Conservation (phyloP, 306 rosid genomes). For the Datisca glomerata region DNA sequence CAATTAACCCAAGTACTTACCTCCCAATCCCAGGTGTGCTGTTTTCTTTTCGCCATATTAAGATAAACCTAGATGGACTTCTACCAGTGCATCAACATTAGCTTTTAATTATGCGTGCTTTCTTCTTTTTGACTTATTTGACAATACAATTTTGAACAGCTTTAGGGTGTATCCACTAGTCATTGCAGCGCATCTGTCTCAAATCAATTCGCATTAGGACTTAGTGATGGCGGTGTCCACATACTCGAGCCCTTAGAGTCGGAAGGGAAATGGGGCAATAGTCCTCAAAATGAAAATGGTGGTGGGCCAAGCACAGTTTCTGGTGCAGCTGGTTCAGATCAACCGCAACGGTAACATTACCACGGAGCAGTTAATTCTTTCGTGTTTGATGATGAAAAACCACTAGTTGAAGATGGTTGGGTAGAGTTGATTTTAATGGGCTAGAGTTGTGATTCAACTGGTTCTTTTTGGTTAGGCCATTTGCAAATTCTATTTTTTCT, state of each 20-base stretch:
- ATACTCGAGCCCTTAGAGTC: slow-evolving; percentile 86
- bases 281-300: slow-evolving; percentile 84
- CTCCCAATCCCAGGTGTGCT: slow-evolving; percentile 76
- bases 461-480: too few species aligned
- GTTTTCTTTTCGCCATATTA: slow-evolving; percentile 10
- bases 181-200: slow-evolving; percentile 91
- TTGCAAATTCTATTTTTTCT: too few species aligned
- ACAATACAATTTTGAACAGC: slow-evolving; percentile 31
- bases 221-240: slow-evolving; percentile 82
- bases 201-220: slow-evolving; percentile 91
- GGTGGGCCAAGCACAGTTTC: slow-evolving; percentile 74
- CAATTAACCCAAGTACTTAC: slow-evolving; percentile 68
- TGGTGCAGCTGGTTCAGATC: slow-evolving; percentile 58
- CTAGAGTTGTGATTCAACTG: too few species aligned
- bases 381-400: slow-evolving; percentile 13
- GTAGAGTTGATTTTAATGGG: neutral
- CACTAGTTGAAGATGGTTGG: neutral
- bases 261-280: slow-evolving; percentile 94
- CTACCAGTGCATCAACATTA: neutral
- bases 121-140: slow-evolving; percentile 5
- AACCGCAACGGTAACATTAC: slow-evolving; percentile 59
- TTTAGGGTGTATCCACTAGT: slow-evolving; percentile 67
- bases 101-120: neutral
- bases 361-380: slow-evolving; percentile 14
- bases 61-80: neutral